Evolutionary conservation across 805 yeast species (phyloP), one percentile per base, ranked within the genome.

Genomic region (Candida nitratophila): DNA sequence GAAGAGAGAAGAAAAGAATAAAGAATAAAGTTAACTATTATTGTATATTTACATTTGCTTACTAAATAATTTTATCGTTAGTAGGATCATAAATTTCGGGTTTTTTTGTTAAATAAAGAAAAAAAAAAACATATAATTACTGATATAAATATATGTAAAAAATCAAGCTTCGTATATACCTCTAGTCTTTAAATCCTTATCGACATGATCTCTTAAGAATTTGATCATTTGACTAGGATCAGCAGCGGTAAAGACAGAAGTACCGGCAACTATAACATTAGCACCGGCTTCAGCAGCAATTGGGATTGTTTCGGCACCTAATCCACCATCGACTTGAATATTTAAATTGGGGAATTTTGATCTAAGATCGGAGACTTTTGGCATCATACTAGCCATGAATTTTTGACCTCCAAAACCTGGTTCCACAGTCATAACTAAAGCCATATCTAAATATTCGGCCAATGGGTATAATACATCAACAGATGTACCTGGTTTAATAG

Each of bases 341-440:
- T 91, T 82, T 61, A 91, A 69, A 17, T 81, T 61, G 12, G 97
- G 96, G 63, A 73, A 88, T 56, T 72, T 75, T 33, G 61, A 65
- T 65, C 99, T 80, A 54, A 93, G 71, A 27, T 70, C 71, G 53
- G 79, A 83, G 40, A 91, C 98, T 67, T 91, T 91, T 49, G 95
- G 88, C 98, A 93, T 90, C 96, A 91, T 90, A 47, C 80, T 86
- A 17, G 79, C 69, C 96, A 87, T 89, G 71, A 93, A 93, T 64
- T 84, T 85, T 68, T 93, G 99, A 39, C 99, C 99, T 20, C 99
- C 99, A 62, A 93, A 91, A 0, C 99, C 99, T 14, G 99, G 99
- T 68, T 93, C 99, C 31, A 93, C 98, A 2, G 99, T 93, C 98
- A 91, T 93, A 37, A 93, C 83, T 46, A 93, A 73, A n/a, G 87